Evolutionary conservation across 495 filamentous ascomycete genomes (phyloP).

Genomic region (Lepidopterella palustris): DNA sequence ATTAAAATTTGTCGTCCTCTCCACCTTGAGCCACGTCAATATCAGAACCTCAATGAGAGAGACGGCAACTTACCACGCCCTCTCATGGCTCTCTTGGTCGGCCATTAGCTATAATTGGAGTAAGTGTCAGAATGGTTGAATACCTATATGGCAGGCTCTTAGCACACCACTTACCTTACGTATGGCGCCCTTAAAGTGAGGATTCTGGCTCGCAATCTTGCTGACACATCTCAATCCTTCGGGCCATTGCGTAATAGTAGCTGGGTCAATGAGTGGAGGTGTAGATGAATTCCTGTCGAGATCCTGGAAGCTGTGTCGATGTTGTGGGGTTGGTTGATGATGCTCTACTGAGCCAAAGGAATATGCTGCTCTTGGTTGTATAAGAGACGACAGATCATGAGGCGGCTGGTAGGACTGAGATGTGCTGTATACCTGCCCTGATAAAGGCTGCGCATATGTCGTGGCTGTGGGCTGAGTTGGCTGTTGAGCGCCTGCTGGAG

Average conservation of each 20-base stretch:
- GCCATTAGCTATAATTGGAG: slow-evolving; percentile 58
- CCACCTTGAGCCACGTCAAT: slow-evolving; percentile 28
- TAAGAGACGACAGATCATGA: background rate
- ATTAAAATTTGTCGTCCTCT: slow-evolving; percentile 46
- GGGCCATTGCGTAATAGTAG: slow-evolving; percentile 60
- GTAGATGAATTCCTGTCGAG: slow-evolving; percentile 1
- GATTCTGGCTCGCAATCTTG: slow-evolving; percentile 49
- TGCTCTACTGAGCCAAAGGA: background rate
- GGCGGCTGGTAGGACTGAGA: background rate
- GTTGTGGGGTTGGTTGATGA: background rate
- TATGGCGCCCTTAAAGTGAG: slow-evolving; percentile 38
- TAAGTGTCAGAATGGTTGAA: too few relatives aligned
- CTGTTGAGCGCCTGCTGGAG: slow-evolving; percentile 24
- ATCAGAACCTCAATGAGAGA: background rate
- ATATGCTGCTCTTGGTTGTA: background rate
- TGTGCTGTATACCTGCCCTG: background rate
- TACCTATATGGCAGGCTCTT: too few relatives aligned
- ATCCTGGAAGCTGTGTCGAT: slow-evolving; percentile 2
- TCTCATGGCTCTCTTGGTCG: slow-evolving; percentile 58
- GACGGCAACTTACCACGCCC: slow-evolving; percentile 48
- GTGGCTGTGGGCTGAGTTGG: slow-evolving; percentile 9
- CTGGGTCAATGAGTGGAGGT: slow-evolving; percentile 40
- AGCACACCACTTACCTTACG: slow-evolving; percentile 33
- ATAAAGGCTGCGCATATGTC: background rate
- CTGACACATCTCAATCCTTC: slow-evolving; percentile 56